A percentile compares a stretch with the other conserved stretches of the same genome.
Conservation (phyloP, 495 filamentous ascomycete species). For the Xylaria intraflava region DNA sequence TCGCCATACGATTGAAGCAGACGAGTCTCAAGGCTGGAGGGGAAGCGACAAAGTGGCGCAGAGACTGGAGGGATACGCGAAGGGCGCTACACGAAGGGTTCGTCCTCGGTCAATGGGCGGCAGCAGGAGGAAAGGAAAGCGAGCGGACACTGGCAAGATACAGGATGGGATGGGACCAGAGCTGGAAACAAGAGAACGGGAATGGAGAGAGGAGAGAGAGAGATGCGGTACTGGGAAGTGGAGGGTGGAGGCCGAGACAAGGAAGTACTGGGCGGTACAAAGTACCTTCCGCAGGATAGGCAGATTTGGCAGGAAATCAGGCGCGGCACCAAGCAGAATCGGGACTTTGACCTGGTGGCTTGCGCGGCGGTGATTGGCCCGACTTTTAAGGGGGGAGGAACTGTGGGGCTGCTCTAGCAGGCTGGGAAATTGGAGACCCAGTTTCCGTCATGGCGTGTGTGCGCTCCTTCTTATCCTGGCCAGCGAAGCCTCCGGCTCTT, state of each 20-base stretch:
- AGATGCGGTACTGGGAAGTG: not conserved
- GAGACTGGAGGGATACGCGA: not conserved
- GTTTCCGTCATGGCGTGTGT: conserved; percentile 14
- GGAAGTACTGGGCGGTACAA: not conserved
- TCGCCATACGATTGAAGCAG: conserved; percentile 8
- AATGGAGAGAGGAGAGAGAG: conserved; percentile 9
- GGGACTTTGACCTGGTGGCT: not conserved
- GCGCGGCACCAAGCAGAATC: conserved; percentile 7
- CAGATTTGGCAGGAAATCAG: not conserved
- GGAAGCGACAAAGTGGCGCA: conserved; percentile 2
- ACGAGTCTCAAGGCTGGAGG: conserved; percentile 8
- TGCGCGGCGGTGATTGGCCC: not conserved
- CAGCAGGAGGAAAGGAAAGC: conserved; percentile 15
- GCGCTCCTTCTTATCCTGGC: no score
- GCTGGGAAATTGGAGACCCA: conserved; percentile 31
- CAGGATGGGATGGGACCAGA: not conserved
- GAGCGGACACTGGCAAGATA: conserved; percentile 16
- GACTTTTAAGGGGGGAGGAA: conserved; percentile 4
- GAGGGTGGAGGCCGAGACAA: conserved; percentile 5
- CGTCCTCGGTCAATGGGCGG: conserved; percentile 4
- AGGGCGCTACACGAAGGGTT: not conserved
- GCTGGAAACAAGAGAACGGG: not conserved
- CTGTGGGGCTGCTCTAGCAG: conserved; percentile 18
- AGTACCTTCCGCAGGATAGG: not conserved
- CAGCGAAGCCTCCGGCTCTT: no score